Evolutionary conservation across 495 filamentous ascomycete species (phyloP).

Genomic region (Letharia lupina): DNA sequence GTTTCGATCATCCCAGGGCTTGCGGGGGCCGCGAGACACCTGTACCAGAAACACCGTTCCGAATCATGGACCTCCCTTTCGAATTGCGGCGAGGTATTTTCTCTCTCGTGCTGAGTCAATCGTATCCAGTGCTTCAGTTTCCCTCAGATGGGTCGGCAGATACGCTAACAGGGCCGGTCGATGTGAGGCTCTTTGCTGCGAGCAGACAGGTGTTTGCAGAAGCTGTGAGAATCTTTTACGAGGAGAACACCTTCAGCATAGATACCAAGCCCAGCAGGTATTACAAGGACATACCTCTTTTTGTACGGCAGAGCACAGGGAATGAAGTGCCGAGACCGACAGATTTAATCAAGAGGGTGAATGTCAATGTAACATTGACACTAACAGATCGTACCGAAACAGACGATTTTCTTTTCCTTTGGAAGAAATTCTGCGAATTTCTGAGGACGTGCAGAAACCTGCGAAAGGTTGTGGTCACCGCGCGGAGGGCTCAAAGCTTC

Average conservation of each 20-base stretch:
- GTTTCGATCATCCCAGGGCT: constrained; percentile 10
- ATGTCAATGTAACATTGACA: background rate
- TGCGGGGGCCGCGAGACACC: constrained; percentile 4
- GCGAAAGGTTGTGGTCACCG: background rate
- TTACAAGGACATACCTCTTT: background rate
- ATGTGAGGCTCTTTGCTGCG: constrained; percentile 13
- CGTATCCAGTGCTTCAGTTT: background rate
- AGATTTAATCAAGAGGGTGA: background rate
- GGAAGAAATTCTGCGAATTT: background rate
- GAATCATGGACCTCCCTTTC: constrained; percentile 9
- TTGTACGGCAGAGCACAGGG: background rate
- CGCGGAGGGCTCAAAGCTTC: background rate
- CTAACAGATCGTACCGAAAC: background rate
- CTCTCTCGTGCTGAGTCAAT: background rate
- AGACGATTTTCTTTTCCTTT: background rate
- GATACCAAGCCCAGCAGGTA: background rate
- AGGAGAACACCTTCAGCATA: constrained; percentile 11
- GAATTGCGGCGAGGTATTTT: constrained; percentile 9
- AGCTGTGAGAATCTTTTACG: constrained; percentile 7
- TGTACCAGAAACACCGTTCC: constrained; percentile 10
- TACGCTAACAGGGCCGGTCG: background rate
- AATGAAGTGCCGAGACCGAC: background rate
- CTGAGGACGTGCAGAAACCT: background rate
- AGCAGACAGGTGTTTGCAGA: constrained; percentile 8
- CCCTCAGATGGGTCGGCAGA: constrained; percentile 6